phyloP scores from a whole-genome alignment of 2,329 filamentous ascomycete species.

The Botrytis fabae region DNA sequence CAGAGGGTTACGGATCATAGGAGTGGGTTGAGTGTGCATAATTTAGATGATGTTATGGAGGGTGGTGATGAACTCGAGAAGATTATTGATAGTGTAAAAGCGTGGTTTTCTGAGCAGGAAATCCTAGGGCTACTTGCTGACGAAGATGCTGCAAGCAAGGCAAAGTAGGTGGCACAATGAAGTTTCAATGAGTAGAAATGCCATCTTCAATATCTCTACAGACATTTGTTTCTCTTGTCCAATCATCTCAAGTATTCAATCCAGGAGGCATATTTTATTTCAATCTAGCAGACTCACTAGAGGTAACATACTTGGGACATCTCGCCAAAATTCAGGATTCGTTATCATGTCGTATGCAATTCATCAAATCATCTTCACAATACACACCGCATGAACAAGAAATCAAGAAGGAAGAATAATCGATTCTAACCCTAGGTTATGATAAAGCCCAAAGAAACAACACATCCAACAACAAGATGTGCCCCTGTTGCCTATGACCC shows the following conservation, averaged over 20 bases:
- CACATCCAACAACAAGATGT: background rate
- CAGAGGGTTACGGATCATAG: slow-evolving; percentile 73
- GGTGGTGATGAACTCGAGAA: slow-evolving; percentile 63
- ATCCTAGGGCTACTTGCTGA: slow-evolving; percentile 59
- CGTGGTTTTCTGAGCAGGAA: slow-evolving; percentile 66
- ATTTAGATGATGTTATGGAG: slow-evolving; percentile 64
- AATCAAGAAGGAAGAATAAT: background rate
- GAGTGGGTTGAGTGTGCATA: slow-evolving; percentile 64
- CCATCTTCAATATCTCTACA: background rate
- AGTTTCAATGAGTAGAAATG: background rate
- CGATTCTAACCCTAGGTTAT: background rate
- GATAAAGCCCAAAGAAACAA: background rate
- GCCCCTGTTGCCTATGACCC: background rate
- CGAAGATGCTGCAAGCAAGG: slow-evolving; percentile 40
- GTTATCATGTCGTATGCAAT: background rate
- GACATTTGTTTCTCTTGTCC: background rate
- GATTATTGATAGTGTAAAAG: slow-evolving; percentile 67
- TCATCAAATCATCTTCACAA: background rate
- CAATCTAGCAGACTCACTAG: background rate
- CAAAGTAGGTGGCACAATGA: slow-evolving; percentile 24
- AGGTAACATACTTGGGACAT: background rate
- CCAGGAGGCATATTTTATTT: background rate
- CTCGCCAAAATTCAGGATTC: background rate
- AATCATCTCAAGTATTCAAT: background rate
- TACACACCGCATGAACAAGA: background rate